Evolutionary conservation across 805 yeast genomes (phyloP), one percentile per base, ranked within the genome.

Genomic region (Isabelozyma heimii): DNA sequence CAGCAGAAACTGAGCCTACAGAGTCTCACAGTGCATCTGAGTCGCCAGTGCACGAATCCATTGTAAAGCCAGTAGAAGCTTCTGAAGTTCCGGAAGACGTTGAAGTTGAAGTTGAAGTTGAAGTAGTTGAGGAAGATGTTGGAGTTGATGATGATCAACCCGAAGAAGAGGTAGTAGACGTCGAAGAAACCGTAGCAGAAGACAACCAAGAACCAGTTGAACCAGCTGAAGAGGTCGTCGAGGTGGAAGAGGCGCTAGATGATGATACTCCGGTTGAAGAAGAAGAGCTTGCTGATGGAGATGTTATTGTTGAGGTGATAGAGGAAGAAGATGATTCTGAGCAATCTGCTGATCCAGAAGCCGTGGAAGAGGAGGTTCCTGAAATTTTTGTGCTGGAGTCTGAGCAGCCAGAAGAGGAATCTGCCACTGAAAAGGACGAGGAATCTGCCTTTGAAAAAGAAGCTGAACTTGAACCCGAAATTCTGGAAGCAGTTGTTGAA

Each of bases 311-410:
- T 14, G 60, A 52, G 27, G 54, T 54, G 17, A 40, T 40, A 26
- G 28, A 28, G 28, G 44, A 52, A 26, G 16, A 27, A 14, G 41
- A 37, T 16, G 35, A 41, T n/a, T 16, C 37, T 15, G 24, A 52
- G 16, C 44, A 49, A 14, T 55, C 64, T 1, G 60, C 58, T 17
- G 56, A 69, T 43, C 69, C 66, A 39, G 64, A 66, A 47, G 69
- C 63, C 41, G 13, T 8, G n/a, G 42, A 37, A 30, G 42, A 37
- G 20, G 17, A 14, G 10, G 28, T 20, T 13, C 8, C 17, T 14
- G 49, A 30, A 20, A 20, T 5, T 20, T 20, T 3, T 2, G 44
- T 40, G 9, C 30, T 39, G 5, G 48, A 45, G 24, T 38, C 46
- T 1, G 47, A 44, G 15, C 43, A 48, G 26, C 7, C 28, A 20